These are phyloP conservation scores for Tanacetum coccineum DNA, from an alignment of 129 eudicot species.

Conservation along the genomic window DNA sequence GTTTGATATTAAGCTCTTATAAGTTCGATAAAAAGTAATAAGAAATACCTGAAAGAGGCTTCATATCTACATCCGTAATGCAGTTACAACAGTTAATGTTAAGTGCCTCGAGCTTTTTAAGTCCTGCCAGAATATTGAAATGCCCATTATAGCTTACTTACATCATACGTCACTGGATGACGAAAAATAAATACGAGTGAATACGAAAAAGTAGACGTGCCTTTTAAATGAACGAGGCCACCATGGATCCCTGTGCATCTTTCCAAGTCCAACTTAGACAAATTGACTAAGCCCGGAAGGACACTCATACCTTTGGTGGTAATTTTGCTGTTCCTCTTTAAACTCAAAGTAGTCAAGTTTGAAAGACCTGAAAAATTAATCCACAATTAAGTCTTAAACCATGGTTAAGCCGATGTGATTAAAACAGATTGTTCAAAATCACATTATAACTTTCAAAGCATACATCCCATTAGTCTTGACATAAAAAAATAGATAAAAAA, in stretches of 20 bases:
- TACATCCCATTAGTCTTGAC: neutral
- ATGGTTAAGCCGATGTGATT: no score
- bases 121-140: conserved; percentile 42
- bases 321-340: conserved; percentile 59
- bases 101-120: conserved; percentile 76
- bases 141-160: conserved; percentile 1
- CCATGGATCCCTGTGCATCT: conserved; percentile 85
- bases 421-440: no score
- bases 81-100: conserved; percentile 90
- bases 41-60: conserved; percentile 67
- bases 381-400: no score
- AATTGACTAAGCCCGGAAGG: conserved; percentile 51
- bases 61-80: conserved; percentile 86
- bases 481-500: neutral
- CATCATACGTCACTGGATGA: neutral
- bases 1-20: neutral
- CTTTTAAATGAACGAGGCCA: conserved; percentile 78
- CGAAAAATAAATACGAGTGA: no score
- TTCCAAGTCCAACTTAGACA: conserved; percentile 76
- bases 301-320: conserved; percentile 71
- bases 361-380: conserved; percentile 64
- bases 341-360: conserved; percentile 64
- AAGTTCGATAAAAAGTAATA: neutral
- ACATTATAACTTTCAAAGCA: neutral
- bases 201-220: conserved; percentile 22